Evolutionary conservation across 2,329 filamentous ascomycete genomes (phyloP).

Genomic region (Colletotrichum costaricense): DNA sequence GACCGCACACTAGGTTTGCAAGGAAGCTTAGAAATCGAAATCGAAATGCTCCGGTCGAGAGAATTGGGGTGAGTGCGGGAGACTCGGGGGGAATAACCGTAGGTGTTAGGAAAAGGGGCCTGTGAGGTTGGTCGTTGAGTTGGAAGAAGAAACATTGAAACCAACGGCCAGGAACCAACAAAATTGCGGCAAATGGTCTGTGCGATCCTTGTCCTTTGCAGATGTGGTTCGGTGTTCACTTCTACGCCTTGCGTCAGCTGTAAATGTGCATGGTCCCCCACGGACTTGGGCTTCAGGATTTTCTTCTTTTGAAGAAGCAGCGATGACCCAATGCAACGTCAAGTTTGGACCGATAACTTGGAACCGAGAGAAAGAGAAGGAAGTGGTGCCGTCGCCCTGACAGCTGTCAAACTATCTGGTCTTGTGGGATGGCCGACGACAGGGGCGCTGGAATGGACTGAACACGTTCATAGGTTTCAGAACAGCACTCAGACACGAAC

Average conservation of each 20-base stretch:
- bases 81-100: not conserved
- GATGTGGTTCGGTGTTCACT: not conserved
- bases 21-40: not conserved
- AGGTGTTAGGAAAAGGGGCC: not conserved
- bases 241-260: not conserved
- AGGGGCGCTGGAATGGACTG: not conserved
- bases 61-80: not conserved
- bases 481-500: not conserved
- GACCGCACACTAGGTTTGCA: not conserved
- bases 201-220: slow-evolving; percentile 7
- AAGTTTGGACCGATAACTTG: not conserved
- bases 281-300: not conserved
- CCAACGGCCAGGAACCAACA: slow-evolving; percentile 4
- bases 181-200: slow-evolving; percentile 14
- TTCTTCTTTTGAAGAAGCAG: not conserved
- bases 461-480: not conserved
- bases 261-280: not conserved
- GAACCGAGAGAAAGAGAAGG: not conserved
- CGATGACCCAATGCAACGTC: not conserved
- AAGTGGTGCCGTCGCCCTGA: not conserved
- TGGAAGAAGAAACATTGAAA: slow-evolving; percentile 16
- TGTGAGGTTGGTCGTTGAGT: slow-evolving; percentile 9
- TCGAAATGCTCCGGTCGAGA: not conserved
- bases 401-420: not conserved
- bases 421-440: not conserved